phyloP scores from a whole-genome alignment of 805 yeast genomes.

The Ogataea paraovalis region DNA sequence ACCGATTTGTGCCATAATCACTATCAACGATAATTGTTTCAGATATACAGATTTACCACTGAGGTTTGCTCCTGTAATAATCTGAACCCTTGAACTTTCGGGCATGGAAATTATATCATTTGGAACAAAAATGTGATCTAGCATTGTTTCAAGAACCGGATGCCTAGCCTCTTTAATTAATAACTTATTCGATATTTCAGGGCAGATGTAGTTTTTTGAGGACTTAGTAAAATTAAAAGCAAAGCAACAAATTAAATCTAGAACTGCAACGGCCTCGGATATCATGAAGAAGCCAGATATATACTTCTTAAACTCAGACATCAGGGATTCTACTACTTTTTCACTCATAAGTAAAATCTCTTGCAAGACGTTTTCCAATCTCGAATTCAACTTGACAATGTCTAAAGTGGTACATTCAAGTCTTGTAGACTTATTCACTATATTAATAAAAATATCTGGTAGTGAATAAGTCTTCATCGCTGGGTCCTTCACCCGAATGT shows the following conservation, averaged over 20 bases:
- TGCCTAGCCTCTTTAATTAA: conserved; percentile 35
- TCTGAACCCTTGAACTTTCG: conserved; percentile 38
- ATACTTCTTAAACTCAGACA: conserved; percentile 23
- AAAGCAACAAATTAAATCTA: conserved; percentile 35
- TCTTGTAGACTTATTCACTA: conserved; percentile 21
- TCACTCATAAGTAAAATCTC: conserved; percentile 43
- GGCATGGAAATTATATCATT: conserved; percentile 36
- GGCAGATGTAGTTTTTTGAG: conserved; percentile 26
- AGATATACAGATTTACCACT: conserved; percentile 61
- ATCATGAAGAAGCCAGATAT: conserved; percentile 37
- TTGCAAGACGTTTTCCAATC: conserved; percentile 35
- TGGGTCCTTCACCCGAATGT: conserved; percentile 27
- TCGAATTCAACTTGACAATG: conserved; percentile 36
- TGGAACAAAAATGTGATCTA: conserved; percentile 25
- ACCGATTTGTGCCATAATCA: conserved; percentile 57
- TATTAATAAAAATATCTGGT: conserved; percentile 35
- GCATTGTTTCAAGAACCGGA: conserved; percentile 35
- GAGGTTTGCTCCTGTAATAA: conserved; percentile 60
- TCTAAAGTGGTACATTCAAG: conserved; percentile 39
- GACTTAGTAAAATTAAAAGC: conserved; percentile 24
- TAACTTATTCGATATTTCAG: conserved; percentile 35
- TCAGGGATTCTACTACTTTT: conserved; percentile 31
- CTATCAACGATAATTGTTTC: conserved; percentile 45
- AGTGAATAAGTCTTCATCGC: conserved; percentile 9
- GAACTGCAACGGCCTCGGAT: conserved; percentile 39